Conservation (phyloP, 2,329 filamentous ascomycete species). For the Zalaria sp. region DNA sequence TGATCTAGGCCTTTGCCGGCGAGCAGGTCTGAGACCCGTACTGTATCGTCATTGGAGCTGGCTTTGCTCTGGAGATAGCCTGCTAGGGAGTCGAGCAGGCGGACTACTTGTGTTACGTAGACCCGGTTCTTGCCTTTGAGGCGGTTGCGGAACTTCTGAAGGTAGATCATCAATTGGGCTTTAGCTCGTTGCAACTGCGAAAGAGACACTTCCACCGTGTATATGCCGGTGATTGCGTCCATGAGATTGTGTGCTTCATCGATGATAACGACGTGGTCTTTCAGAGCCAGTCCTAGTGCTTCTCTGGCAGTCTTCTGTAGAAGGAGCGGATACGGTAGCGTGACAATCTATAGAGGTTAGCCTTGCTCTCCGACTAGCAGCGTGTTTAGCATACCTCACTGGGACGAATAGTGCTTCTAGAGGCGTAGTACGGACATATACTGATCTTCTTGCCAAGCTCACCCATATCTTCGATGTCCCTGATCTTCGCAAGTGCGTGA, state of each 20-base stretch:
- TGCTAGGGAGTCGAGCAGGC: slow-evolving; percentile 66
- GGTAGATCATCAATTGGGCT: slow-evolving; percentile 65
- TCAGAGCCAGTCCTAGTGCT: slow-evolving; percentile 71
- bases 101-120: slow-evolving; percentile 76
- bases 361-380: too few relatives aligned
- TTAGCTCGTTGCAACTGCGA: slow-evolving; percentile 59
- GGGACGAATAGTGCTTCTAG: slow-evolving; percentile 63
- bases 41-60: slow-evolving; percentile 44
- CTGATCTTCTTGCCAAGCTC: slow-evolving; percentile 62
- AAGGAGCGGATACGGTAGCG: slow-evolving; percentile 80
- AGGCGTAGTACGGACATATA: slow-evolving; percentile 95
- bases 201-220: slow-evolving; percentile 64
- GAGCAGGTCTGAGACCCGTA: slow-evolving; percentile 59
- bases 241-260: slow-evolving; percentile 97
- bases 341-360: slow-evolving; percentile 49
- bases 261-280: slow-evolving; percentile 82
- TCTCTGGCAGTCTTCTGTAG: slow-evolving; percentile 79
- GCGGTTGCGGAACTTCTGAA: slow-evolving; percentile 75
- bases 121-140: slow-evolving; percentile 84
- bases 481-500: slow-evolving; percentile 65
- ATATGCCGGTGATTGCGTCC: slow-evolving; percentile 79
- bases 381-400: slow-evolving; percentile 44
- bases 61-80: slow-evolving; percentile 48
- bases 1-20: slow-evolving; percentile 81
- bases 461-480: slow-evolving; percentile 86